Evolutionary conservation across 148 eudicot species (phyloP).

Genomic region (Pouteria glomerata): DNA sequence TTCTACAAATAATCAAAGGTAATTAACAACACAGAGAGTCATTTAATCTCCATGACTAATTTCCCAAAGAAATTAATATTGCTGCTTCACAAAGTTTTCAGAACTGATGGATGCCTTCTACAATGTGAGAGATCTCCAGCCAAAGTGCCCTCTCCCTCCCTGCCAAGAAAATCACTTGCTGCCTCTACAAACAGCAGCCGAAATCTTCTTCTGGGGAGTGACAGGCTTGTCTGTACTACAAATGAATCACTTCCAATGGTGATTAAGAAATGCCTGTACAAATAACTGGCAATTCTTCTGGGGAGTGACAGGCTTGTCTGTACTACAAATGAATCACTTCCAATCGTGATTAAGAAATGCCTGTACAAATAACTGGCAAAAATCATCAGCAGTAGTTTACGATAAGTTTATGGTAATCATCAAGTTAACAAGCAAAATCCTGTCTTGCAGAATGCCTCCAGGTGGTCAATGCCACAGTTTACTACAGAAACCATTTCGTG

Average conservation of each 20-base stretch:
- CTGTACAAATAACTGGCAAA: slow-evolving; percentile 20
- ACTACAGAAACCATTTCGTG: slow-evolving; percentile 42
- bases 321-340: slow-evolving; percentile 8
- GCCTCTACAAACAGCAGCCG: neutral
- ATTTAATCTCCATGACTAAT: slow-evolving; percentile 4
- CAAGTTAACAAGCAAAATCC: slow-evolving; percentile 4
- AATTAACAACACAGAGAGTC: neutral
- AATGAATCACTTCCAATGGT: slow-evolving; percentile 18
- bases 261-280: slow-evolving; percentile 15
- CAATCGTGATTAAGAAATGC: slow-evolving; percentile 14
- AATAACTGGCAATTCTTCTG: no score
- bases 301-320: no score
- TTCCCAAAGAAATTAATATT: neutral
- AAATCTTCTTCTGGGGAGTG: neutral
- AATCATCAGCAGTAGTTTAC: slow-evolving; percentile 6
- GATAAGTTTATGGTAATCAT: neutral
- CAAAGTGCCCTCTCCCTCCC: neutral
- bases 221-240: neutral
- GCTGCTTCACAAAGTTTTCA: neutral
- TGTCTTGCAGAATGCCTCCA: neutral
- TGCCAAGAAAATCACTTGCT: slow-evolving; percentile 1
- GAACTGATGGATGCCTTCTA: slow-evolving; percentile 14
- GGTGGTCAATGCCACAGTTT: slow-evolving; percentile 30
- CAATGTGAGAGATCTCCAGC: neutral
- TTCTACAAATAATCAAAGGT: slow-evolving; percentile 7